A percentile compares a stretch with the other conserved stretches of the same genome.
phyloP scores from a whole-genome alignment of 306 rosid species.

The Cucurbita maxima region DNA sequence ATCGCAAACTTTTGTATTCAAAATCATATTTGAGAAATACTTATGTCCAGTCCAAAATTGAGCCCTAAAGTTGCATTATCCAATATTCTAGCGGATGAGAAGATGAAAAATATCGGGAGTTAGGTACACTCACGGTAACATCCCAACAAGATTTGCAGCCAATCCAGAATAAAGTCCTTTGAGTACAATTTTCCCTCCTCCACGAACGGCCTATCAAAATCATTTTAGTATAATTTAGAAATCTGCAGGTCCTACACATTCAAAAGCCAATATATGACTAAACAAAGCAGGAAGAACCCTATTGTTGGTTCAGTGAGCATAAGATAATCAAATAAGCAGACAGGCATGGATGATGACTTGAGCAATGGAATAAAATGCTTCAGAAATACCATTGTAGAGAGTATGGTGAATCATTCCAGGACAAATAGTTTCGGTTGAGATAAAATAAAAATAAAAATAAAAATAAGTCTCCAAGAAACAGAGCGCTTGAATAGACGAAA shows the following conservation, averaged over 20 bases:
- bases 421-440: not conserved
- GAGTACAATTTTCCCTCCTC: constrained; percentile 18
- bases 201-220: constrained; percentile 17
- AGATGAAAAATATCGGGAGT: not conserved
- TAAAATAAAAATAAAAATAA: not conserved
- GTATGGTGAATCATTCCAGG: not conserved
- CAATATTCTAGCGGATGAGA: not conserved
- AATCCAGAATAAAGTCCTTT: constrained; percentile 29
- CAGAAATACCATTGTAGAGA: not conserved
- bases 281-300: not conserved
- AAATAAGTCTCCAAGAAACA: not conserved
- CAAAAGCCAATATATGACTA: not conserved
- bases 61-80: not conserved
- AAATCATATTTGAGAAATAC: not conserved
- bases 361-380: not conserved
- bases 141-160: constrained; percentile 29
- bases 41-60: not conserved
- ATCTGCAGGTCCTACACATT: not conserved
- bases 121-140: constrained; percentile 26
- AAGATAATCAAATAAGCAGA: not conserved
- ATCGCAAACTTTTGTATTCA: not conserved
- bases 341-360: not conserved
- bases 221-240: not conserved
- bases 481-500: not conserved
- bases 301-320: not conserved